These are phyloP conservation scores for Dryas drummondii DNA, from an alignment of 306 rosid species.

Conservation along the genomic window DNA sequence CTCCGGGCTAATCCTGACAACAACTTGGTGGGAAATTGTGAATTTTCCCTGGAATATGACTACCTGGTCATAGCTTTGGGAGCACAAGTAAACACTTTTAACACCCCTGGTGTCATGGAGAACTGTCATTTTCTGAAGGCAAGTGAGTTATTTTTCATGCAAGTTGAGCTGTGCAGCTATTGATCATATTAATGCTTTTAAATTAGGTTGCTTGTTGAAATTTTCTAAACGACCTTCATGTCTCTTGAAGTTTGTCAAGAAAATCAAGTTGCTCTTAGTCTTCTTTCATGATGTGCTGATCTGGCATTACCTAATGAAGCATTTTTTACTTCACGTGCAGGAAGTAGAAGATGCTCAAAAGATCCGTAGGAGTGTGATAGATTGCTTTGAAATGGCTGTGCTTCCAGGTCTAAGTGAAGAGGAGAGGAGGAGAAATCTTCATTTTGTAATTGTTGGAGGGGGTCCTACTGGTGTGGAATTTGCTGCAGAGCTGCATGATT, in stretches of 20 bases:
- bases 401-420: constrained; percentile 80
- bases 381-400: constrained; percentile 87
- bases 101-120: constrained; percentile 89
- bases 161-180: background rate
- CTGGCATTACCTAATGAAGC: constrained; percentile 10
- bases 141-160: constrained; percentile 11
- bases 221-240: constrained; percentile 15
- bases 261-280: constrained; percentile 4
- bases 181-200: background rate
- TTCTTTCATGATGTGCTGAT: constrained; percentile 8
- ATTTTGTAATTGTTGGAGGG: constrained; percentile 95
- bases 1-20: constrained; percentile 54
- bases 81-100: constrained; percentile 89
- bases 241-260: constrained; percentile 11
- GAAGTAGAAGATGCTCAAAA: constrained; percentile 92
- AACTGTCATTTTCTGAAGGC: constrained; percentile 93
- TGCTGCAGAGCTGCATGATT: constrained; percentile 97
- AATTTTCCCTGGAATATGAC: constrained; percentile 80
- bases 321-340: constrained; percentile 40
- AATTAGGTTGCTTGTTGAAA: constrained; percentile 12
- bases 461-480: constrained; percentile 99
- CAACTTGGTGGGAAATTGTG: constrained; percentile 56
- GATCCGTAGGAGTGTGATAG: constrained; percentile 75
- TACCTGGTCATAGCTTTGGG: constrained; percentile 78
- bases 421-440: constrained; percentile 77